A percentile compares a stretch with the other conserved stretches of the same genome.
Conservation (phyloP, 768 basidiomycete genomes). For the Pisolithus tinctorius region DNA sequence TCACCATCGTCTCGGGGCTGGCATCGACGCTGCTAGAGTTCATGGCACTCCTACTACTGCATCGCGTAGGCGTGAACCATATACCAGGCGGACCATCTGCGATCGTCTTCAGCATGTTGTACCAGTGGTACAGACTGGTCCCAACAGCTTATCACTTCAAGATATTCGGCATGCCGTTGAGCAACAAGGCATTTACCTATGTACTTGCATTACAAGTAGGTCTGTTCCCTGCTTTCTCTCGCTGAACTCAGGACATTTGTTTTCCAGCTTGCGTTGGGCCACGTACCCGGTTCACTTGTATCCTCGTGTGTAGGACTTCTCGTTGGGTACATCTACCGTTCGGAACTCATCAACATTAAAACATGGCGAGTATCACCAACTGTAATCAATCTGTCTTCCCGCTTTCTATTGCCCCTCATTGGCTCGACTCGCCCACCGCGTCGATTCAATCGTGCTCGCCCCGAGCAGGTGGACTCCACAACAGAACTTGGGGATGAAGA, state of each 20-base stretch:
- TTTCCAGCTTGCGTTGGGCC: conserved; percentile 59
- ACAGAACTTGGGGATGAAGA: conserved; percentile 42
- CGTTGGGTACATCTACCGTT: conserved; percentile 74
- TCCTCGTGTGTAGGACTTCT: conserved; percentile 60
- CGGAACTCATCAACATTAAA: conserved; percentile 75
- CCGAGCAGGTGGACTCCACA: conserved; percentile 36
- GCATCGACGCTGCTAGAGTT: conserved; percentile 68
- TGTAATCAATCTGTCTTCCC: conserved; percentile 47
- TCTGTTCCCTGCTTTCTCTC: conserved; percentile 1
- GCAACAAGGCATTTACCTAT: conserved; percentile 72
- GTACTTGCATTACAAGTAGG: conserved; percentile 66
- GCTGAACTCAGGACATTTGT: conserved; percentile 1
- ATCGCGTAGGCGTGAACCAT: conserved; percentile 62
- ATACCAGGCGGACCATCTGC: conserved; percentile 74
- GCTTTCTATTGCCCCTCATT: conserved; percentile 58
- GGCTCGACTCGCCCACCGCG: conserved; percentile 58
- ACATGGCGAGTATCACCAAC: conserved; percentile 66
- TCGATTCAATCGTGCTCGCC: conserved; percentile 67
- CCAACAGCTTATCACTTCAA: conserved; percentile 72
- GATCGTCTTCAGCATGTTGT: conserved; percentile 71
- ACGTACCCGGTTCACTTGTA: conserved; percentile 58
- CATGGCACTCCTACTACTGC: conserved; percentile 53
- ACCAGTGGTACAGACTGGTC: conserved; percentile 75
- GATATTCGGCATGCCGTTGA: conserved; percentile 66
- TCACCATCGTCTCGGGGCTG: conserved; percentile 59